Evolutionary conservation across 2,329 filamentous ascomycete genomes (phyloP).

Genomic region (Thelonectria discophora): DNA sequence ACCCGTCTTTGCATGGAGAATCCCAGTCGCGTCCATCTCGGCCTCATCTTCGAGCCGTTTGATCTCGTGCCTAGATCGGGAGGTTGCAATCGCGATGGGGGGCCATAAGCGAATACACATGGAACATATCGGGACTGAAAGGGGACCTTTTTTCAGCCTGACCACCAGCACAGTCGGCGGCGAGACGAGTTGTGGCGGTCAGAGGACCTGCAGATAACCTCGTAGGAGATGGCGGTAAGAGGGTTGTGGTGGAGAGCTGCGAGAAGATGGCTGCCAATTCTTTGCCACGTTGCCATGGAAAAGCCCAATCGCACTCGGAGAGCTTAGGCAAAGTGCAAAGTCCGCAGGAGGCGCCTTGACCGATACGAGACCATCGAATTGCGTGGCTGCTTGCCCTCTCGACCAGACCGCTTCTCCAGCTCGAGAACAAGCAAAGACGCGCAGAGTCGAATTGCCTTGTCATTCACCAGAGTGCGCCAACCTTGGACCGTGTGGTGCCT

Average conservation of each 20-base stretch:
- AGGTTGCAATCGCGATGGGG: conserved; percentile 11
- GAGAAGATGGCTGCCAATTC: not conserved
- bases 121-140: not conserved
- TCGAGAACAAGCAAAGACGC: conserved; percentile 3
- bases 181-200: conserved; percentile 8
- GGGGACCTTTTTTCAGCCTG: not conserved
- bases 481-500: not conserved
- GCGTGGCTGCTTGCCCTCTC: not conserved
- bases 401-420: not conserved
- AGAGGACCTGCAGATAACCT: not conserved
- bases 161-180: not conserved
- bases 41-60: conserved; percentile 1
- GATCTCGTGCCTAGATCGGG: conserved; percentile 4
- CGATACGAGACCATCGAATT: not conserved
- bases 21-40: conserved; percentile 3
- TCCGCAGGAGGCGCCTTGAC: not conserved
- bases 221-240: not conserved
- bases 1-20: conserved; percentile 6
- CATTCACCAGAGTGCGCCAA: conserved; percentile 16
- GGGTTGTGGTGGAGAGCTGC: not conserved
- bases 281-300: not conserved
- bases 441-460: conserved; percentile 13
- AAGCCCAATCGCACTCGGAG: too few relatives aligned
- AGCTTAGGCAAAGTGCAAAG: not conserved
- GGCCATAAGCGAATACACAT: conserved; percentile 1